A percentile compares a stretch with the other conserved stretches of the same genome.
Evolutionary conservation across 257 asterid genomes (phyloP).

Genomic region (Fraxinus excelsior): DNA sequence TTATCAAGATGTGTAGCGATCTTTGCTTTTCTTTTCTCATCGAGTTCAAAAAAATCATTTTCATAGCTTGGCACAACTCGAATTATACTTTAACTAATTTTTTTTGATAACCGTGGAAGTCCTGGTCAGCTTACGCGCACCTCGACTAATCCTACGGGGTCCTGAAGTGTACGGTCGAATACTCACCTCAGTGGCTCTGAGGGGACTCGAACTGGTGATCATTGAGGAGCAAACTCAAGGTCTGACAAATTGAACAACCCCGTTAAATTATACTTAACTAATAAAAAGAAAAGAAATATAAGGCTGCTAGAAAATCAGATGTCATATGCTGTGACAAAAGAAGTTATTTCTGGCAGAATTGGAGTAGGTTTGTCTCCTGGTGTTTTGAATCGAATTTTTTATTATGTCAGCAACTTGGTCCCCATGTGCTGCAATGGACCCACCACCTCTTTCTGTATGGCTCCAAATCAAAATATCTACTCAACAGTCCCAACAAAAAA

Average conservation of each 20-base stretch:
- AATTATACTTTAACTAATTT: too few relatives aligned
- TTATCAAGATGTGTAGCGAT: background rate
- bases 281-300: background rate
- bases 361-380: conserved; percentile 43
- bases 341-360: conserved; percentile 22
- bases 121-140: too few relatives aligned
- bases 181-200: too few relatives aligned
- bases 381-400: conserved; percentile 37
- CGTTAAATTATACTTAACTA: background rate
- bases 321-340: conserved; percentile 24
- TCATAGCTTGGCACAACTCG: too few relatives aligned
- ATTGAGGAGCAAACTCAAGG: too few relatives aligned
- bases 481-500: background rate
- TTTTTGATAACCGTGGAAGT: too few relatives aligned
- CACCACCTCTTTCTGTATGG: background rate
- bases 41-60: too few relatives aligned
- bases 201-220: too few relatives aligned
- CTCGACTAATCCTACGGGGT: too few relatives aligned
- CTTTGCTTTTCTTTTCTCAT: background rate
- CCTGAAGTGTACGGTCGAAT: too few relatives aligned
- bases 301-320: conserved; percentile 28
- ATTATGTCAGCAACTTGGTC: conserved; percentile 22
- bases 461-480: background rate
- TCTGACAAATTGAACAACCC: too few relatives aligned
- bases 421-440: background rate